Percentiles rank a stretch among this genome's conserved stretches.
Evolutionary conservation across 140 eudicot species (phyloP).

Genomic region (Senecio squalidus): DNA sequence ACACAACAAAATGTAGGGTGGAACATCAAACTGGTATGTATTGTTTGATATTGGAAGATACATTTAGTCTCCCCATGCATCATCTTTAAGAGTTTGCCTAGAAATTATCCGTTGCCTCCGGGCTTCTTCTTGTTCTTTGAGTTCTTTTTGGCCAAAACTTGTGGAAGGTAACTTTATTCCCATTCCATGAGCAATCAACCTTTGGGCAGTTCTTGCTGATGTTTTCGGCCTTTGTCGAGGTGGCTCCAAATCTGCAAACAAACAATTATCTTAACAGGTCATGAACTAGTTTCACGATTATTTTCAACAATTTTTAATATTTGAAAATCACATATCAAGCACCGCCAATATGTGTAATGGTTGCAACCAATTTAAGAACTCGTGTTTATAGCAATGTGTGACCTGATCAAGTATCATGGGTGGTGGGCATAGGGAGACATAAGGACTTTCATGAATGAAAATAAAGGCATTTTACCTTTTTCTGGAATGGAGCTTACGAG

Average conservation of each 20-base stretch:
- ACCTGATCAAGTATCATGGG: background rate
- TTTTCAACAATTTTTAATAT: no score
- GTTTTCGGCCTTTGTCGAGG: conserved; percentile 85
- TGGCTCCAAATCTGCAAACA: conserved; percentile 73
- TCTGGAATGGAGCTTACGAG: conserved; percentile 56
- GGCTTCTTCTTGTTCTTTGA: conserved; percentile 75
- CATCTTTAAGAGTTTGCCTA: conserved; percentile 66
- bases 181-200: conserved; percentile 87
- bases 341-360: no score
- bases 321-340: no score
- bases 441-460: background rate
- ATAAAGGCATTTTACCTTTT: conserved; percentile 48
- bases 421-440: background rate
- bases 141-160: conserved; percentile 56
- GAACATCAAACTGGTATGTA: background rate
- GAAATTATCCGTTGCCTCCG: conserved; percentile 71
- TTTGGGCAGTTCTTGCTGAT: conserved; percentile 88
- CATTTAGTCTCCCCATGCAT: conserved; percentile 87
- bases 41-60: background rate
- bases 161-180: conserved; percentile 75
- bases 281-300: background rate
- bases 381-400: no score
- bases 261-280: background rate
- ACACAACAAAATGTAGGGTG: background rate
- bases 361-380: no score